Conservation (phyloP, 2,329 filamentous ascomycete genomes). For the Ilyonectria mors-panacis region DNA sequence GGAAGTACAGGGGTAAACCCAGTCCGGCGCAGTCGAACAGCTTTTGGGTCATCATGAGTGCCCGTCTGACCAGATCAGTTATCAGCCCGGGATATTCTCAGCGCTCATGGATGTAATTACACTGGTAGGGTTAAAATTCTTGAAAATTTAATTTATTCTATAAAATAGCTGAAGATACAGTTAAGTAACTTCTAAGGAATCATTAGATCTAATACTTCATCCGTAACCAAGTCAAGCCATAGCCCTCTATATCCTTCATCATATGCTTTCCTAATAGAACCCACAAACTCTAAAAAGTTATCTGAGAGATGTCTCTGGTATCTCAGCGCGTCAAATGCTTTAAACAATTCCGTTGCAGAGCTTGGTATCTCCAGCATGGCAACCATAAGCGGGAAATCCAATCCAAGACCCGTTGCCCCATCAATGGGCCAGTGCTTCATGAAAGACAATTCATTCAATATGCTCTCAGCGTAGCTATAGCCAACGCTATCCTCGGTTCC, state of each 20-base stretch:
- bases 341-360: slow-evolving; percentile 8
- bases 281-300: slow-evolving; percentile 14
- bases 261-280: slow-evolving; percentile 21
- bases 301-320: slow-evolving; percentile 13
- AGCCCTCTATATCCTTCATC: slow-evolving; percentile 25
- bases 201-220: too few relatives aligned
- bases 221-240: slow-evolving; percentile 20
- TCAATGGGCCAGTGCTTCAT: slow-evolving; percentile 10
- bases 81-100: too few relatives aligned
- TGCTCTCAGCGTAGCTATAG: slow-evolving; percentile 14
- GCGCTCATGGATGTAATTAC: too few relatives aligned
- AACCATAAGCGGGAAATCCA: slow-evolving; percentile 34
- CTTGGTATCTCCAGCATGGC: slow-evolving; percentile 32
- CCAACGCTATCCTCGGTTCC: slow-evolving; percentile 28
- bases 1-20: too few relatives aligned
- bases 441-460: slow-evolving; percentile 23
- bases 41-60: too few relatives aligned
- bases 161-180: too few relatives aligned
- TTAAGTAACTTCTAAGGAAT: too few relatives aligned
- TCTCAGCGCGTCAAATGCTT: slow-evolving; percentile 2
- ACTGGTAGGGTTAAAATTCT: too few relatives aligned
- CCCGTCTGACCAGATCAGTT: too few relatives aligned
- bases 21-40: too few relatives aligned
- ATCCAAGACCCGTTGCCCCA: slow-evolving; percentile 24
- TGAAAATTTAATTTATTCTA: too few relatives aligned